Conservation (phyloP, 148 eudicot species). For the Silene conica region DNA sequence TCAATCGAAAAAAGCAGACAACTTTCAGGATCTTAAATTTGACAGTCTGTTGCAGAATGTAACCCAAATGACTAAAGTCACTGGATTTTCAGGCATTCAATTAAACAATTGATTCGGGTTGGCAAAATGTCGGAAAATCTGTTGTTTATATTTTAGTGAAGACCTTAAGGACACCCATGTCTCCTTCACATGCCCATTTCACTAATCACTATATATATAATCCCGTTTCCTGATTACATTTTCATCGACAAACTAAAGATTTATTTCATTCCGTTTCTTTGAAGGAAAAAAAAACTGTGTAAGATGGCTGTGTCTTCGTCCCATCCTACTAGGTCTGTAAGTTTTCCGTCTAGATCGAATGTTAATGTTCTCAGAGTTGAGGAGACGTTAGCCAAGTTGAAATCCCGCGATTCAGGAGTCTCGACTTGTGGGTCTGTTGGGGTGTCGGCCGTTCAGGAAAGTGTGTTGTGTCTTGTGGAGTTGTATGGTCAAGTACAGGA, state of each 20-base stretch:
- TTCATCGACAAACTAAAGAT: neutral
- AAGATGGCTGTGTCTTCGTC: slow-evolving; percentile 26
- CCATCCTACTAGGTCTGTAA: slow-evolving; percentile 40
- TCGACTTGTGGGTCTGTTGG: slow-evolving; percentile 11
- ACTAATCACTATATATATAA: neutral
- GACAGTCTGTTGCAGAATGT: slow-evolving; percentile 4
- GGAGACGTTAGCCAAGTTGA: slow-evolving; percentile 42
- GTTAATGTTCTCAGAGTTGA: slow-evolving; percentile 34
- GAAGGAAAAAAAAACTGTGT: neutral
- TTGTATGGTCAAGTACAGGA: slow-evolving; percentile 44
- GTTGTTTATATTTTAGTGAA: slow-evolving; percentile 3
- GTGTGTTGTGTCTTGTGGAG: slow-evolving; percentile 44
- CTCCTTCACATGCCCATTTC: slow-evolving; percentile 19
- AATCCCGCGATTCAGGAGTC: slow-evolving; percentile 25
- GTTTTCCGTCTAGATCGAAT: slow-evolving; percentile 41
- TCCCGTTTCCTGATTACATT: neutral
- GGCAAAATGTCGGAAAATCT: slow-evolving; percentile 24
- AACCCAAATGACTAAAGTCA: neutral
- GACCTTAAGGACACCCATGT: slow-evolving; percentile 16
- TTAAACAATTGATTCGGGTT: slow-evolving; percentile 8
- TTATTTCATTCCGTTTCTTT: neutral
- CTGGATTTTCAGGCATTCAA: neutral
- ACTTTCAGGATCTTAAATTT: neutral
- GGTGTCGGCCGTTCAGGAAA: slow-evolving; percentile 29
- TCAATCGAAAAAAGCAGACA: neutral